A percentile compares a stretch with the other conserved stretches of the same genome.
These are phyloP conservation scores for Caloboletus firmus DNA, from an alignment of 1,284 basidiomycete genomes.

Conservation along the genomic window DNA sequence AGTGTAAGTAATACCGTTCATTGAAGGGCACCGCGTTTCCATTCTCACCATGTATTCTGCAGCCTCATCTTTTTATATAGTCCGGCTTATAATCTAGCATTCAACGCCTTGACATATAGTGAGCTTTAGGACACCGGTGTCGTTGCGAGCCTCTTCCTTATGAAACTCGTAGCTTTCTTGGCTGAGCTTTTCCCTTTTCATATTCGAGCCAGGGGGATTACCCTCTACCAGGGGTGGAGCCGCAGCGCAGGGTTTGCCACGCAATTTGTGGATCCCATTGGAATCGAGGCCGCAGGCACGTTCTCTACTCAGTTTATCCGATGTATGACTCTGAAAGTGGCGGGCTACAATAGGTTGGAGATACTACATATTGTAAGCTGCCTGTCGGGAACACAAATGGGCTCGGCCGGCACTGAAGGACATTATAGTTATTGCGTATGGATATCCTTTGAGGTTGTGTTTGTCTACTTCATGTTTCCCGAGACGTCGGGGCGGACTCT, in stretches of 20 bases:
- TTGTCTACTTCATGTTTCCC: conserved; percentile 55
- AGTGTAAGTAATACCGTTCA: not conserved
- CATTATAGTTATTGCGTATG: conserved; percentile 41
- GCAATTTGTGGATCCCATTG: conserved; percentile 17
- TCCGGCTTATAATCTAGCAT: conserved; percentile 3
- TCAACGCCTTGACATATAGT: not conserved
- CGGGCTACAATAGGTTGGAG: conserved; percentile 10
- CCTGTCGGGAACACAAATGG: not conserved
- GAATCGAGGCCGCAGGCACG: conserved; percentile 11
- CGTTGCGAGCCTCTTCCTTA: not conserved
- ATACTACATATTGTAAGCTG: conserved; percentile 17
- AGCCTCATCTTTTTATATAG: conserved; percentile 13
- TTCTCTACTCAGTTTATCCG: not conserved
- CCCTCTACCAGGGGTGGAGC: conserved; percentile 18
- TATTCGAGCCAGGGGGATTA: conserved; percentile 15
- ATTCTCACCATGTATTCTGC: not conserved
- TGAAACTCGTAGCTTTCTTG: conserved; percentile 12
- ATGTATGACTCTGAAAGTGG: not conserved
- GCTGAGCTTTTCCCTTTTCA: conserved; percentile 26
- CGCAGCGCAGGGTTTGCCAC: conserved; percentile 7
- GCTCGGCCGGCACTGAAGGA: not conserved
- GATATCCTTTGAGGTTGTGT: conserved; percentile 45
- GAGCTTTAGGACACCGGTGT: not conserved
- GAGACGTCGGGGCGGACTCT: conserved; percentile 53
- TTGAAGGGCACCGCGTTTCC: not conserved